A percentile compares a stretch with the other conserved stretches of the same genome.
Evolutionary conservation across 768 basidiomycete genomes (phyloP).

Genomic region (Leccinum aurantiacum): DNA sequence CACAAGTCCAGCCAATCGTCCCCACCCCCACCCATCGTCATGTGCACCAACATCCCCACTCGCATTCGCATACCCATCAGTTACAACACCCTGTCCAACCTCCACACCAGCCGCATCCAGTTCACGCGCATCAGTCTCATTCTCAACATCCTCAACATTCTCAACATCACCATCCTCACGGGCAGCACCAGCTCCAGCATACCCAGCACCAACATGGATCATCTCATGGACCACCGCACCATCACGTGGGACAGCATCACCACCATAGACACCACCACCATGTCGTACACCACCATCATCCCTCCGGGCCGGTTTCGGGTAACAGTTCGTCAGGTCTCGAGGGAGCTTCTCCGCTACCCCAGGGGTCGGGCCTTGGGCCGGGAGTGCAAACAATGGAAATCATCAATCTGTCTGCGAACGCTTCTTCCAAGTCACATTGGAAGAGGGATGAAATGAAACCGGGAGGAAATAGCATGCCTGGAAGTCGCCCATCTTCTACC

Average conservation of each 20-base stretch:
- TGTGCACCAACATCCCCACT: slow-evolving; percentile 34
- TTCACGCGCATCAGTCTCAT: slow-evolving; percentile 32
- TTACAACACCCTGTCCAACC: slow-evolving; percentile 23
- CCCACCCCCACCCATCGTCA: slow-evolving; percentile 33
- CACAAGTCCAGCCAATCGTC: too few relatives aligned
- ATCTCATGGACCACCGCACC: slow-evolving; percentile 41
- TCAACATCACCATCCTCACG: too few relatives aligned
- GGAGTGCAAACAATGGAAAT: slow-evolving; percentile 49
- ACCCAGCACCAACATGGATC: slow-evolving; percentile 31
- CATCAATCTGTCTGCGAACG: slow-evolving; percentile 44
- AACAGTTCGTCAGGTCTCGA: slow-evolving; percentile 27
- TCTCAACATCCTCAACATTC: slow-evolving; percentile 17
- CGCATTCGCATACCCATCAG: slow-evolving; percentile 37
- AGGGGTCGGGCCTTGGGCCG: slow-evolving; percentile 36
- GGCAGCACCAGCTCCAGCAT: slow-evolving; percentile 30
- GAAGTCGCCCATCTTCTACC: slow-evolving; percentile 40
- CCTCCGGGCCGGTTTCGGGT: slow-evolving; percentile 16
- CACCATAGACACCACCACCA: slow-evolving; percentile 44
- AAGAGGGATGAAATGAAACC: slow-evolving; percentile 38
- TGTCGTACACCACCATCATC: slow-evolving; percentile 51
- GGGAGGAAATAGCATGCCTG: slow-evolving; percentile 28
- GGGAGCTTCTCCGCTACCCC: slow-evolving; percentile 34
- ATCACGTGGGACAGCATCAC: slow-evolving; percentile 51
- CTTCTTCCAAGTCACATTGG: slow-evolving; percentile 36
- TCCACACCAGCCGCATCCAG: slow-evolving; percentile 28